These are phyloP conservation scores for Macadamia integrifolia DNA, from an alignment of 164 flowering plant species.

Conservation along the genomic window DNA sequence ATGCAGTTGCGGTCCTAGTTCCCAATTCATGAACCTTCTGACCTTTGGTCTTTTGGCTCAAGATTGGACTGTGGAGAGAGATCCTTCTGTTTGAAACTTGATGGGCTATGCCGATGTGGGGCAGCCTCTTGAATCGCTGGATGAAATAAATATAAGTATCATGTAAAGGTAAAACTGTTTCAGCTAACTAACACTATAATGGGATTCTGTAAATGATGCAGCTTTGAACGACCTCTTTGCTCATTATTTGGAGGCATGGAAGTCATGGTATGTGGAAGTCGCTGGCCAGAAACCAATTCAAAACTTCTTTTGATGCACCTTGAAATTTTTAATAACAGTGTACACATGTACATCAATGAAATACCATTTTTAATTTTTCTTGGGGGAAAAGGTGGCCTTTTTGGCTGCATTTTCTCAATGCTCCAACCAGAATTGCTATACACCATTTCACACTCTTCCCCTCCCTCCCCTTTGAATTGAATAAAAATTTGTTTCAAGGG, in stretches of 20 bases:
- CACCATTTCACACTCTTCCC: neutral
- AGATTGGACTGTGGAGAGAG: too few relatives aligned
- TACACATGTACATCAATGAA: constrained; percentile 16
- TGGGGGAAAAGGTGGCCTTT: constrained; percentile 10
- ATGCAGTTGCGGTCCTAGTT: too few relatives aligned
- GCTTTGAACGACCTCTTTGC: constrained; percentile 76
- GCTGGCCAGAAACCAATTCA: constrained; percentile 50
- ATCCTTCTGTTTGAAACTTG: too few relatives aligned
- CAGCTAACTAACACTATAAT: neutral
- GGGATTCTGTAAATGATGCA: constrained; percentile 29
- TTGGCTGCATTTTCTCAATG: constrained; percentile 28
- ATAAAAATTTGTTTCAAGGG: neutral
- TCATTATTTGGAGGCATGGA: constrained; percentile 89
- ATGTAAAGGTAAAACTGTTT: too few relatives aligned
- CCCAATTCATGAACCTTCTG: too few relatives aligned
- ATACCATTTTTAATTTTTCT: neutral
- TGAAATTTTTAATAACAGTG: constrained; percentile 8
- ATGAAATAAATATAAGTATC: too few relatives aligned
- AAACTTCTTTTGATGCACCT: constrained; percentile 24
- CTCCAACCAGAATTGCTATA: constrained; percentile 19
- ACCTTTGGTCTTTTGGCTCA: too few relatives aligned
- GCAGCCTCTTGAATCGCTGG: too few relatives aligned
- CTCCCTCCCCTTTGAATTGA: too few relatives aligned
- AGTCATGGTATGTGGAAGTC: constrained; percentile 74
- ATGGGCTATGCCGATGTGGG: too few relatives aligned